phyloP scores from a whole-genome alignment of 768 basidiomycete species.

The Leccinum broughii region DNA sequence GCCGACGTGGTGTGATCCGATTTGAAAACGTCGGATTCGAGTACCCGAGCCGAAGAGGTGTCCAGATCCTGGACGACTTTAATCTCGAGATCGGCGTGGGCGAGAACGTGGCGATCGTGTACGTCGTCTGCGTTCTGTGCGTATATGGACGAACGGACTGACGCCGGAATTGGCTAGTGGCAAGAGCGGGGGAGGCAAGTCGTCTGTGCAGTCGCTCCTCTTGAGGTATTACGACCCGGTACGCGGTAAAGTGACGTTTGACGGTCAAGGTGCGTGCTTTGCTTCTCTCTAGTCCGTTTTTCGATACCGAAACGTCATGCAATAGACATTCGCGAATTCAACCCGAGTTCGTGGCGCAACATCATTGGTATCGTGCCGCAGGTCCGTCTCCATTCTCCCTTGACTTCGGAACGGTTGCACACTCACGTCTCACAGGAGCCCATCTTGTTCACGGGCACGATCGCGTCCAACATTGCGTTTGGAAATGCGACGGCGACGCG shows the following conservation, averaged over 20 bases:
- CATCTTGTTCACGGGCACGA: conserved; percentile 87
- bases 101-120: conserved; percentile 92
- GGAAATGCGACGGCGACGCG: conserved; percentile 74
- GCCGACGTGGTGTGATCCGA: conserved; percentile 66
- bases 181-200: conserved; percentile 92
- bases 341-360: conserved; percentile 80
- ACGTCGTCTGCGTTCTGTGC: conserved; percentile 34
- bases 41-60: conserved; percentile 84
- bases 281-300: background rate
- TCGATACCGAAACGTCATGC: conserved; percentile 11
- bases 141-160: background rate
- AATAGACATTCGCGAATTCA: conserved; percentile 86
- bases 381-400: too few relatives aligned
- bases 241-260: conserved; percentile 75
- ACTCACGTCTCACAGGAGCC: conserved; percentile 50
- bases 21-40: conserved; percentile 87
- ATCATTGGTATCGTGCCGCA: too few relatives aligned
- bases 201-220: conserved; percentile 84
- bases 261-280: conserved; percentile 62
- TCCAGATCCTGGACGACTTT: conserved; percentile 80
- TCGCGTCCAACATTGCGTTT: conserved; percentile 93
- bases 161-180: conserved; percentile 50
- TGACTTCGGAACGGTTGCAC: too few relatives aligned
- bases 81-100: conserved; percentile 80
- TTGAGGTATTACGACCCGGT: conserved; percentile 88